Evolutionary conservation across 495 filamentous ascomycete genomes (phyloP).

Genomic region (Xylaria intraflava): DNA sequence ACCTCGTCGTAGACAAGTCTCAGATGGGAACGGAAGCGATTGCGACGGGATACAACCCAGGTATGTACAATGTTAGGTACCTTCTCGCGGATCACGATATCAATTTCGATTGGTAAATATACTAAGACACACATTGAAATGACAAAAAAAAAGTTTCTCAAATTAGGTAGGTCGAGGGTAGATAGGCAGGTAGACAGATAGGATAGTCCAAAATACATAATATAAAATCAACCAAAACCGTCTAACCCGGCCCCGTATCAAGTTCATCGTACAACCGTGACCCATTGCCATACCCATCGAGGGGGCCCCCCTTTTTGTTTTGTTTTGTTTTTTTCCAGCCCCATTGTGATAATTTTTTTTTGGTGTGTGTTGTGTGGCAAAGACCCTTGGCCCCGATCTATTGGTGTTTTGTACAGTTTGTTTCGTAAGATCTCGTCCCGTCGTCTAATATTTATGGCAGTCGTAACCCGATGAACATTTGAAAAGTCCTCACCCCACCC

Average conservation of each 20-base stretch:
- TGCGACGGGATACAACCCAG: too few relatives aligned
- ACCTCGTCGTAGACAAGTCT: too few relatives aligned
- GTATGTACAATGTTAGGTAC: too few relatives aligned
- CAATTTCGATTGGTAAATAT: too few relatives aligned
- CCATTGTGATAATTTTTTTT: too few relatives aligned
- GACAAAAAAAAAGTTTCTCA: too few relatives aligned
- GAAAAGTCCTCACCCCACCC: not conserved
- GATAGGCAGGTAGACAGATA: not conserved
- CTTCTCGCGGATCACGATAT: too few relatives aligned
- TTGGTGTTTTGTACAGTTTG: conserved; percentile 7
- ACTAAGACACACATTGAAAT: too few relatives aligned
- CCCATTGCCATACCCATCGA: not conserved
- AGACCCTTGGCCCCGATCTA: conserved; percentile 3
- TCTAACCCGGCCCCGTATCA: not conserved
- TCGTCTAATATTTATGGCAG: conserved; percentile 10
- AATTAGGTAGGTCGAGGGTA: conserved; percentile 1
- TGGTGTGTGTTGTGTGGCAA: too few relatives aligned
- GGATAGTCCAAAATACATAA: too few relatives aligned
- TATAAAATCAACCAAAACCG: not conserved
- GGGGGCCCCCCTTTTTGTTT: not conserved
- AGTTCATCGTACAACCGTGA: not conserved
- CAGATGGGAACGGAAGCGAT: too few relatives aligned
- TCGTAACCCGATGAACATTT: not conserved
- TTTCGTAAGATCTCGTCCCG: conserved; percentile 3
- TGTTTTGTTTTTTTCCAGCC: too few relatives aligned